phyloP scores from a whole-genome alignment of 2,329 filamentous ascomycete genomes.

The Colletotrichum tofieldiae region DNA sequence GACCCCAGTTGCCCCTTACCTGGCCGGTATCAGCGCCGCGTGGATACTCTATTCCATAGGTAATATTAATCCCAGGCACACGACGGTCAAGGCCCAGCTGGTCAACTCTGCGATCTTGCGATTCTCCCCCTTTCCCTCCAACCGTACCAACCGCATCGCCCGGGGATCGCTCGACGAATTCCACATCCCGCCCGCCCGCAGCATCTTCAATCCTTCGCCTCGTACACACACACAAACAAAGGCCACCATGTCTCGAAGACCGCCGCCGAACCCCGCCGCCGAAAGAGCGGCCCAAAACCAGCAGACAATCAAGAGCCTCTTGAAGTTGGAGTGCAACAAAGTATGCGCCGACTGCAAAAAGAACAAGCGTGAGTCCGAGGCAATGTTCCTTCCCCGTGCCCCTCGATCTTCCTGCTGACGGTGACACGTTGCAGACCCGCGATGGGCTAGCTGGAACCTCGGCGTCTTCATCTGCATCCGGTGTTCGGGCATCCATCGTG shows the following conservation, averaged over 20 bases:
- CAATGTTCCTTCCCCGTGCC: background rate
- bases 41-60: conserved; percentile 31
- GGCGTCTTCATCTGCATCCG: conserved; percentile 98
- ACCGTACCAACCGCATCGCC: background rate
- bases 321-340: conserved; percentile 97
- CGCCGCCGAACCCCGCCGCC: conserved; percentile 80
- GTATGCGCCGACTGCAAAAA: conserved; percentile 98
- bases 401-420: conserved; percentile 26
- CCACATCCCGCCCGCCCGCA: background rate
- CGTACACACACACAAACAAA: conserved; percentile 18
- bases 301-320: conserved; percentile 91
- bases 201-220: background rate
- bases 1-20: conserved; percentile 41
- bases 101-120: conserved; percentile 38
- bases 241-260: conserved; percentile 80
- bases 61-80: conserved; percentile 35
- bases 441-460: conserved; percentile 99
- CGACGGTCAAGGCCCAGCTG: conserved; percentile 22
- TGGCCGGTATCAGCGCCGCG: conserved; percentile 38
- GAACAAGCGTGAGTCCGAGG: conserved; percentile 86
- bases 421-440: conserved; percentile 76
- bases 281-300: conserved; percentile 95
- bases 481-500: conserved; percentile 97
- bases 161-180: background rate
- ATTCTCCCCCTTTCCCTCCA: conserved; percentile 14